These are phyloP conservation scores for Amphichorda felina DNA, from an alignment of 2,329 filamentous ascomycete species.

Conservation along the genomic window DNA sequence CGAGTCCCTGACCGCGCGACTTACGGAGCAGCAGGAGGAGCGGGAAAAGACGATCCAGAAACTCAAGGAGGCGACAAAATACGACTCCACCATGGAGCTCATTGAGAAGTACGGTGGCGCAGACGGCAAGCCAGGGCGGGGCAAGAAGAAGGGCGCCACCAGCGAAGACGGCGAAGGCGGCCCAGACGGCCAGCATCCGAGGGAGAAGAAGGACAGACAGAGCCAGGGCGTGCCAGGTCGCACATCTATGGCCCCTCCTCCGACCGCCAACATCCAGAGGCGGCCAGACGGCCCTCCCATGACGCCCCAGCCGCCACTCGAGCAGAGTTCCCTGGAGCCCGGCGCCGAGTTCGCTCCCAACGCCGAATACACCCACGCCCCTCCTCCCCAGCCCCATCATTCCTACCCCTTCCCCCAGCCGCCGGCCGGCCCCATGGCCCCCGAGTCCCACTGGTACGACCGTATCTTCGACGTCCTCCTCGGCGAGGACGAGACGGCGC, in stretches of 20 bases:
- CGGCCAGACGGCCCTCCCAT: constrained; percentile 13
- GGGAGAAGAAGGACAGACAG: constrained; percentile 4
- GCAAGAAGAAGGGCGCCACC: constrained; percentile 12
- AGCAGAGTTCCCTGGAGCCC: constrained; percentile 19
- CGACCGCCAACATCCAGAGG: constrained; percentile 50
- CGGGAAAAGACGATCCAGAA: constrained; percentile 82
- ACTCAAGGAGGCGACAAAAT: constrained; percentile 89
- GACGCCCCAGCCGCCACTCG: constrained; percentile 16
- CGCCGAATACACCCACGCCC: constrained; percentile 27
- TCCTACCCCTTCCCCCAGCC: constrained; percentile 1
- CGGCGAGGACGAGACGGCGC: constrained; percentile 85
- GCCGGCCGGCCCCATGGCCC: constrained; percentile 3
- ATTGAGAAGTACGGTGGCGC: constrained; percentile 85
- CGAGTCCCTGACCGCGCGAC: constrained; percentile 50
- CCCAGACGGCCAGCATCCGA: neutral
- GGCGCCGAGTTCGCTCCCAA: constrained; percentile 65
- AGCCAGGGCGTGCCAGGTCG: constrained; percentile 18
- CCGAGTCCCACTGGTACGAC: constrained; percentile 76
- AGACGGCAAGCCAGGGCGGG: constrained; percentile 32
- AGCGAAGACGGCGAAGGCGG: constrained; percentile 1
- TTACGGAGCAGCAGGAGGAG: constrained; percentile 68
- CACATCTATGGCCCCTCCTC: constrained; percentile 42
- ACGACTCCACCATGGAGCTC: constrained; percentile 85
- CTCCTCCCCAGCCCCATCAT: neutral
- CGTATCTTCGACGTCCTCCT: constrained; percentile 83